Base-by-base conservation (phyloP, 2,329 filamentous ascomycete genomes). In the Phaeosphaeria sp. region DNA sequence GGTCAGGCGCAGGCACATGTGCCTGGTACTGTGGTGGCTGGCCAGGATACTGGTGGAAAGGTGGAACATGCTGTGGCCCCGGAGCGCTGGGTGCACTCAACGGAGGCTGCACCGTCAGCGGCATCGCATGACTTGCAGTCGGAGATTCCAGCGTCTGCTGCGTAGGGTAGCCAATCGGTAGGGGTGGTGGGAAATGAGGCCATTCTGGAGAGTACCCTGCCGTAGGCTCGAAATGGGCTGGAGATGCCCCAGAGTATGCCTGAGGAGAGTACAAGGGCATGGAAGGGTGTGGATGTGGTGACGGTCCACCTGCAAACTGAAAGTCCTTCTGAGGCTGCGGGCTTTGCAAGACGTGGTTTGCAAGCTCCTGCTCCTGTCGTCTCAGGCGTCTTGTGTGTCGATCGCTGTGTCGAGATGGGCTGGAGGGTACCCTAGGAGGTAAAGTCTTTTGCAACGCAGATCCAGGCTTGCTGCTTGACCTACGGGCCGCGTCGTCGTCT, bases 271-370 rank as follows among this genome's bases (percentile, higher is more conserved):
- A 72, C 39, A 72, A 41, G 15, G 74, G 72, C 60, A 72, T 66
- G 23, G 71, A 50, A 33, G 68, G 60, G 6, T 65, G 62, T 13
- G 60, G 51, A 23, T 65, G 57, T 20, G 71, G 65, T 42, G 72
- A 73, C 23, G 67, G 57, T 2, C 58, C 66, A 42, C 64, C 69
- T 25, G 61, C 59, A 51, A 72, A 71, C 44, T 72, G 71, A 44
- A 74, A 69, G 30, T 69, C 67, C 48, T 69, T 63, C 15, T 74
- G 70, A 11, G 76, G 74, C 56, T 73, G 72, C 36, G 76, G 76
- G 22, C 65, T 73, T 46, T 77, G 72, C 9, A 77, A 57, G 15
- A 77, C 61, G 53, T 78, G 74, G 46, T 71, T 67, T 27, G 68
- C 64, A n/a, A 75, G 58, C 27, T 75, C 69, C 46, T 68, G 67